Base-by-base conservation (phyloP, 2,329 filamentous ascomycete species). In the Curvularia hawaiiensis region DNA sequence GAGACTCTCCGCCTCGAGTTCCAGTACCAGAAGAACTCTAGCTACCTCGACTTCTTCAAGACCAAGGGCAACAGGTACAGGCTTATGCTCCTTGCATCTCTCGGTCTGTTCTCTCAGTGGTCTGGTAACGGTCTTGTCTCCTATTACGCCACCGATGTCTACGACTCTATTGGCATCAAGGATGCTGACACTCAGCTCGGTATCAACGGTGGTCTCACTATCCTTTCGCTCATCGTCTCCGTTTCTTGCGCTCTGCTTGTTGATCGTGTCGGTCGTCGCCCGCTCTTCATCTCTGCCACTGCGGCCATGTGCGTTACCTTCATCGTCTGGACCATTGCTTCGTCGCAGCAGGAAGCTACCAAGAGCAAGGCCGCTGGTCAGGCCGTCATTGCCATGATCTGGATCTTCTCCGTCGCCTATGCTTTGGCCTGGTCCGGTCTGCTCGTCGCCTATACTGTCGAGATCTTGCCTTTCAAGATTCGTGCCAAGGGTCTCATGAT, bases 31-130 rank as follows among this genome's bases (percentile, higher is more conserved):
- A 79, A 73, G 51, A 75, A 78, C 9, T 84, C 81, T 46, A 82
- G 78, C 59, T 90, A 88, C 71, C 60, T 83, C 16, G 85, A 88
- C 68, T 87, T 90, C 64, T 64, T 89, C 65, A 77, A 77, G 61
- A 89, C 87, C 26, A 82, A 79, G 65, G 86, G 87, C 28, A 89
- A 90, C 78, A 80, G 85, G 51, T 86, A 86, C 79, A 81, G 88
- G 11, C 77, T 90, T 44, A 79, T 83, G 47, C 83, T 90, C 54
- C 79, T 88, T 41, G 73, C 88, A 41, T 88, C 85, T 0, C 79
- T 90, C 18, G 87, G 86, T 67, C 76, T 89, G 64, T 88, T 89
- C 68, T 88, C 85, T 2, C 87, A 90, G 74, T 89, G 88, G 76
- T 86, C 83, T 51, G 87, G 88, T 44, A 90, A 89, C 68, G 86